phyloP scores from a whole-genome alignment of 2,329 filamentous ascomycete species.

The Thermochaetoides dissita region DNA sequence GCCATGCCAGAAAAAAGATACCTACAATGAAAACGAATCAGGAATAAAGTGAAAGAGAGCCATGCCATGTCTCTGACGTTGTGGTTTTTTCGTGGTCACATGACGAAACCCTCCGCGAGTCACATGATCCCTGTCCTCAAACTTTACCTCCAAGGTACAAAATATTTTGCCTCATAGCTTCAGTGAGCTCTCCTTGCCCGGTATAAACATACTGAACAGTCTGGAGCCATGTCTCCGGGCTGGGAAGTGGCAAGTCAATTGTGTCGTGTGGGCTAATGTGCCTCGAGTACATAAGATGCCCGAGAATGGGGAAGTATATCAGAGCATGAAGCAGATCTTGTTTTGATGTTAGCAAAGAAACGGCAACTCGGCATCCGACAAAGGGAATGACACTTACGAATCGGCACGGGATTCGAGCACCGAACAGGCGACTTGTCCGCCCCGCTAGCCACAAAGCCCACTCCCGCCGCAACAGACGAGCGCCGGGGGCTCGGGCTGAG shows the following conservation, averaged over 20 bases:
- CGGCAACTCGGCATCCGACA: no score
- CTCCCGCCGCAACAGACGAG: constrained; percentile 4
- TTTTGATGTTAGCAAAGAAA: no score
- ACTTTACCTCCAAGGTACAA: constrained; percentile 38
- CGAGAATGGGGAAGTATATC: constrained; percentile 38
- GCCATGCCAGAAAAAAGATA: no score
- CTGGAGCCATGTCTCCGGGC: constrained; percentile 40
- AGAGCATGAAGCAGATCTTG: constrained; percentile 35
- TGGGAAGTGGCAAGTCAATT: constrained; percentile 43
- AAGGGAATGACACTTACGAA: constrained; percentile 27
- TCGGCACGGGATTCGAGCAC: constrained; percentile 26
- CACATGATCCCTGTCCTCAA: constrained; percentile 13
- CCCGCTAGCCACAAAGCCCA: no score
- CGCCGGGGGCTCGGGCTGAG: constrained; percentile 3
- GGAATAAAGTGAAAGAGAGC: no score
- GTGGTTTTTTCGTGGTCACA: neutral
- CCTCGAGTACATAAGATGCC: constrained; percentile 39
- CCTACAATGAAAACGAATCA: no score
- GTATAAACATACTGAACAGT: constrained; percentile 44
- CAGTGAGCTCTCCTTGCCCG: constrained; percentile 30
- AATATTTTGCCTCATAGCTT: constrained; percentile 37
- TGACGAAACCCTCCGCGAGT: constrained; percentile 1
- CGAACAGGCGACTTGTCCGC: constrained; percentile 14
- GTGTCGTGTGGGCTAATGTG: constrained; percentile 37
- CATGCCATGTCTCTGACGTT: no score